These are phyloP conservation scores for Neovahlkampfia damariscottae DNA, from an alignment of 78 protist species.

Conservation along the genomic window DNA sequence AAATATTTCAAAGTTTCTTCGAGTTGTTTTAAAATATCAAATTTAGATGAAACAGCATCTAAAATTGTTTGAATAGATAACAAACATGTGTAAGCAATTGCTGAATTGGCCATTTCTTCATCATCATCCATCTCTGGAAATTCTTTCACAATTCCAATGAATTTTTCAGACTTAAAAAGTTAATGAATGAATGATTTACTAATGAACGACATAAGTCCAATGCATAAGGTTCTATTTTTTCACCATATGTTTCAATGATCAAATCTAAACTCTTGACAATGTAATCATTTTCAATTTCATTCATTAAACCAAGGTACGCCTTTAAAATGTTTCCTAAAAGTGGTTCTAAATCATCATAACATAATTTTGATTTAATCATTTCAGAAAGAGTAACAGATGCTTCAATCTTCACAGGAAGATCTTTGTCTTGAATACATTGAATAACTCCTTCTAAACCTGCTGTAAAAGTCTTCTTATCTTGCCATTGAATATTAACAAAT, in stretches of 20 bases:
- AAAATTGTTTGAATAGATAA: too few relatives aligned
- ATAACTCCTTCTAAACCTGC: conserved; percentile 15
- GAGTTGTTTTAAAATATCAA: too few relatives aligned
- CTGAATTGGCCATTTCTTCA: too few relatives aligned
- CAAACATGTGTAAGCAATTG: too few relatives aligned
- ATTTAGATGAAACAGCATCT: too few relatives aligned
- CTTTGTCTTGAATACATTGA: conserved; percentile 24
- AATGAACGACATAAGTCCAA: not conserved
- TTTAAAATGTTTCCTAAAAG: conserved; percentile 36
- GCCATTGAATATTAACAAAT: conserved; percentile 28
- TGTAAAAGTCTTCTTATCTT: conserved; percentile 9
- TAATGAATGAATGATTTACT: not conserved
- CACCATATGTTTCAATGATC: conserved; percentile 31
- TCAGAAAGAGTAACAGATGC: conserved; percentile 36
- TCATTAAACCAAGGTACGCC: conserved; percentile 36
- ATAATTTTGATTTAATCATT: conserved; percentile 24
- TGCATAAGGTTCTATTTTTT: conserved; percentile 41
- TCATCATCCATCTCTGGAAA: too few relatives aligned
- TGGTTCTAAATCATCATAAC: conserved; percentile 25
- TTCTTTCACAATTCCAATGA: too few relatives aligned
- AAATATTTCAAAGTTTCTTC: too few relatives aligned
- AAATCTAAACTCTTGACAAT: conserved; percentile 30
- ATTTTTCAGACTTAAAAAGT: not conserved
- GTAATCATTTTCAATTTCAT: conserved; percentile 45
- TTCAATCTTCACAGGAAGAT: conserved; percentile 44